phyloP scores from a whole-genome alignment of 805 yeast species.

The Torulaspora indica region DNA sequence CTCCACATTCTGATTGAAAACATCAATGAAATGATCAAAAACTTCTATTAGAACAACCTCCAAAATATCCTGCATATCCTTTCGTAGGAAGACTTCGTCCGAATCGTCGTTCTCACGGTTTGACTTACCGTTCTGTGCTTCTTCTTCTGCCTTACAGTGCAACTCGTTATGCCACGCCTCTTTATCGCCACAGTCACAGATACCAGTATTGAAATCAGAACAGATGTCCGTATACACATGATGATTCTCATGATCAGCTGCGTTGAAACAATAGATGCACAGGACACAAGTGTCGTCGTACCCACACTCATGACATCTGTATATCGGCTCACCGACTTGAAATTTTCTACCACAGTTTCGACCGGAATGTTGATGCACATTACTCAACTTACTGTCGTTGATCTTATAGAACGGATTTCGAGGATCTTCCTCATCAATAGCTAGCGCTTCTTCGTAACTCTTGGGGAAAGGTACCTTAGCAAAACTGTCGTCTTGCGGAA shows the following conservation, averaged over 20 bases:
- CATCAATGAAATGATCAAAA: constrained; percentile 42
- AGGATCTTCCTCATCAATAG: constrained; percentile 12
- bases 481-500: constrained; percentile 26
- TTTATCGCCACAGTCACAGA: constrained; percentile 71
- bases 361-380: constrained; percentile 44
- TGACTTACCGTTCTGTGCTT: constrained; percentile 27
- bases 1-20: constrained; percentile 37
- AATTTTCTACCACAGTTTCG: constrained; percentile 67
- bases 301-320: constrained; percentile 71
- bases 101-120: constrained; percentile 7
- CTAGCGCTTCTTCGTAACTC: constrained; percentile 19
- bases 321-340: constrained; percentile 58
- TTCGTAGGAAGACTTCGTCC: constrained; percentile 12
- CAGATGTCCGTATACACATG: constrained; percentile 53
- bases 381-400: constrained; percentile 13
- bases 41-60: constrained; percentile 30
- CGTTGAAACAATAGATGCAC: constrained; percentile 68
- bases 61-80: constrained; percentile 19
- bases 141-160: constrained; percentile 44
- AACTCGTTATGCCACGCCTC: constrained; percentile 55
- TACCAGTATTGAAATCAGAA: constrained; percentile 47
- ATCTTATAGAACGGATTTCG: constrained; percentile 19
- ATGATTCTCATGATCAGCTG: constrained; percentile 63
- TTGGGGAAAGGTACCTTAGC: constrained; percentile 15
- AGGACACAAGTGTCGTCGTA: constrained; percentile 74